A percentile compares a stretch with the other conserved stretches of the same genome.
Conservation (phyloP, 1,284 basidiomycete genomes). For the Ustilago trichophora region DNA sequence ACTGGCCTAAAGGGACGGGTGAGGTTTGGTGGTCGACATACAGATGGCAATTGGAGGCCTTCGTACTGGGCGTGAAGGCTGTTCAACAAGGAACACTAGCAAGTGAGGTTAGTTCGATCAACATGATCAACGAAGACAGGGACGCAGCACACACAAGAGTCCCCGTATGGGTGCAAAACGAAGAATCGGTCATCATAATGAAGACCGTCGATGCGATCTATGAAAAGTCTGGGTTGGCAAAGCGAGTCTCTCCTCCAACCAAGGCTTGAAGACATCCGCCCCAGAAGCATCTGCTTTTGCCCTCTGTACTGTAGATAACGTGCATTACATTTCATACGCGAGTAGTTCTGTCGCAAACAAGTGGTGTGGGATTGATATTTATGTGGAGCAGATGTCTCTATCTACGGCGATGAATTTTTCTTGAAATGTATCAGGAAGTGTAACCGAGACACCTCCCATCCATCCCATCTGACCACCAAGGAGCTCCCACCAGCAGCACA, state of each 20-base stretch:
- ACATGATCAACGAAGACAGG: slow-evolving; percentile 39
- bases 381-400: too few species aligned
- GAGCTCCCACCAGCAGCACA: slow-evolving; percentile 55
- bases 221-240: slow-evolving; percentile 42
- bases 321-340: neutral
- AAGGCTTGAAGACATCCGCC: too few species aligned
- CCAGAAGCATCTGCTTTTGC: neutral
- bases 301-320: neutral
- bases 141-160: slow-evolving; percentile 16
- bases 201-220: slow-evolving; percentile 53
- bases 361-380: too few species aligned
- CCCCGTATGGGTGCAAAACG: slow-evolving; percentile 51
- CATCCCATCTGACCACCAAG: slow-evolving; percentile 59
- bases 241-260: slow-evolving; percentile 6
- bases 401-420: too few species aligned
- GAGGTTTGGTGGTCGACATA: slow-evolving; percentile 50
- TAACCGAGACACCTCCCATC: slow-evolving; percentile 50
- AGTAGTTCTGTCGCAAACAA: neutral
- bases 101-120: slow-evolving; percentile 22
- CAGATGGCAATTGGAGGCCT: slow-evolving; percentile 52
- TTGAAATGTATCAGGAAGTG: neutral
- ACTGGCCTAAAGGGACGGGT: slow-evolving; percentile 47
- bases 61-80: slow-evolving; percentile 34
- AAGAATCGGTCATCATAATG: slow-evolving; percentile 55
- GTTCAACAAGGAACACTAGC: slow-evolving; percentile 15